Evolutionary conservation across 1,139 yeast genomes (phyloP), one percentile per base, ranked within the genome.

Genomic region (Saccharomyces hybrid): DNA sequence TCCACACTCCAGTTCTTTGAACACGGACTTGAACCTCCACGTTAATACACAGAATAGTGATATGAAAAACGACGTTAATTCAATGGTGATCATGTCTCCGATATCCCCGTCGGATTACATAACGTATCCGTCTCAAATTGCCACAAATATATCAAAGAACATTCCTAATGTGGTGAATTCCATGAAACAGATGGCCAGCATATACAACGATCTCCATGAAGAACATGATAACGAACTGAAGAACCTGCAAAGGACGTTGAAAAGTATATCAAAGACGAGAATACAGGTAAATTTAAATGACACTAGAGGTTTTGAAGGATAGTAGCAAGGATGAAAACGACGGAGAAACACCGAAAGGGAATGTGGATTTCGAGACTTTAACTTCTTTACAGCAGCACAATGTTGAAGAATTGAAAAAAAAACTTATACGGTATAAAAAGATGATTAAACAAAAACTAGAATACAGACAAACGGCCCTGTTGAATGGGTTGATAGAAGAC

Each of bases 391-490:
- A 76, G 62, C 71, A 72, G 51, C 69, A 71, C 16, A 81, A 80
- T 51, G 65, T 75, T 51, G 54, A 69, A 48, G 64, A 68, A 44
- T 65, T 65, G 52, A 64, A 56, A 57, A 57, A 55, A 52, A 70
- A 61, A 53, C 68, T 67, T 47, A 67, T 62, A 47, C 69, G 58
- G 51, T 59, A 31, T 51, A 60, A 38, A 54, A 56, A 26, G 1
- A 61, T 71, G 51, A 67, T 83, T 51, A 71, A 70, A 29, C 73
- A 71, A 55, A 58, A 78, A 4, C 69, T 82, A 41, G 86, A 82
- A 62, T 73, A 82, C 49, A 73, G 83, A 2, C 90, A 84, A 62
- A 78, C 81, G 1, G 73, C 76, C 50, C 79, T 77, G 51, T 68
- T 85, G 44, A 81, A 81, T 0, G 68, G 66, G 38, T 65, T 75